Percentiles rank a stretch among this genome's conserved stretches.
These are phyloP conservation scores for Cymodocea nodosa DNA, from an alignment of 116 monocot genomes.

Conservation along the genomic window DNA sequence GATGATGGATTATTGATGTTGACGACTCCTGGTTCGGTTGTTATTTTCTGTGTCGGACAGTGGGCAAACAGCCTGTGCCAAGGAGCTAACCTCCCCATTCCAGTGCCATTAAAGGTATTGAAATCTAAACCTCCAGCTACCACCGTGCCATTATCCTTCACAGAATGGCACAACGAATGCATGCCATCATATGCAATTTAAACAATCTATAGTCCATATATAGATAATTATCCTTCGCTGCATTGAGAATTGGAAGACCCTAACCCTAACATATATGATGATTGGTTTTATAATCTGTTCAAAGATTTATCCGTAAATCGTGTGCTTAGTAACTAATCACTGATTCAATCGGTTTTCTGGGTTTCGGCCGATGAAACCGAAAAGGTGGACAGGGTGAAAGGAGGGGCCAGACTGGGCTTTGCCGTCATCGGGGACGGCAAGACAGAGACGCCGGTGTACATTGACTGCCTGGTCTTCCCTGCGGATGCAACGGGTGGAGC, in stretches of 20 bases:
- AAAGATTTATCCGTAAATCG: too few species aligned
- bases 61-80: slow-evolving; percentile 94
- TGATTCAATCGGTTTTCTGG: neutral
- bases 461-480: slow-evolving; percentile 70
- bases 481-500: slow-evolving; percentile 22
- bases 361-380: neutral
- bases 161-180: too few species aligned
- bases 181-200: neutral
- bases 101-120: slow-evolving; percentile 67
- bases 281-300: too few species aligned
- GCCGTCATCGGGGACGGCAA: slow-evolving; percentile 41
- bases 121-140: too few species aligned
- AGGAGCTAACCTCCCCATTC: slow-evolving; percentile 78
- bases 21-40: neutral
- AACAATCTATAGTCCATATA: neutral
- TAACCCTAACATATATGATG: too few species aligned
- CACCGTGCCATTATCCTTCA: too few species aligned
- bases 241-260: too few species aligned
- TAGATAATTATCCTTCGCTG: too few species aligned
- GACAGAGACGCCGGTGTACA: slow-evolving; percentile 47
- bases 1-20: neutral
- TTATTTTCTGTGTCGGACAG: slow-evolving; percentile 26
- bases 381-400: slow-evolving; percentile 74
- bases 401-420: slow-evolving; percentile 72
- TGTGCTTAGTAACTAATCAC: neutral